Percentiles rank a stretch among this genome's conserved stretches.
Evolutionary conservation across 192 early-diverging fungal genomes (phyloP).

Genomic region (Entomortierella beljakovae): DNA sequence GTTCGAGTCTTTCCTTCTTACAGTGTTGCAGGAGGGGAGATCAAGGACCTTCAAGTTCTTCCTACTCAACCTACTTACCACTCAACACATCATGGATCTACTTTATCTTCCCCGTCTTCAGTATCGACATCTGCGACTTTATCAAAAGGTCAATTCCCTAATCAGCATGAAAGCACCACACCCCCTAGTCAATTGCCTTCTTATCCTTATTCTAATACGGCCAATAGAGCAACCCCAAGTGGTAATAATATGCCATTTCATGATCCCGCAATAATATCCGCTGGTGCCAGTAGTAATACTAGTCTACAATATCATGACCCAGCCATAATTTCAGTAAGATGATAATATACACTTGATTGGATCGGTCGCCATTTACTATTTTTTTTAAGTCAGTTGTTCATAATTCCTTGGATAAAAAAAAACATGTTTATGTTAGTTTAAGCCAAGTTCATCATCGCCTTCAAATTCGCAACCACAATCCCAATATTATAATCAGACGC

Average conservation of each 20-base stretch:
- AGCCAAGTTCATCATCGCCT: conserved; percentile 13
- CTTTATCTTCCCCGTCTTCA: conserved; percentile 14
- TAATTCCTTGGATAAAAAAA: background rate
- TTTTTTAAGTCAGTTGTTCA: too few relatives aligned
- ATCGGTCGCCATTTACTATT: background rate
- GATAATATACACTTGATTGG: background rate
- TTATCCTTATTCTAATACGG: conserved; percentile 26
- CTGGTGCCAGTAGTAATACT: conserved; percentile 26
- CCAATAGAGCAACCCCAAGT: background rate
- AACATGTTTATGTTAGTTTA: conserved; percentile 27
- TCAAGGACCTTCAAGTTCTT: conserved; percentile 72
- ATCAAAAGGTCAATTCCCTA: background rate
- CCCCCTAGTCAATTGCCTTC: conserved; percentile 34
- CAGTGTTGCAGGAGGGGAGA: conserved; percentile 70
- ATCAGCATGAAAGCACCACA: conserved; percentile 27
- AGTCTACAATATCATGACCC: conserved; percentile 62
- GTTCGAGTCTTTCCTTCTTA: conserved; percentile 55
- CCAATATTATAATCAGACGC: background rate
- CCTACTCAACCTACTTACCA: conserved; percentile 38
- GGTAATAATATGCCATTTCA: conserved; percentile 40
- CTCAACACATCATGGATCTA: background rate
- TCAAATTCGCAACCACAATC: background rate
- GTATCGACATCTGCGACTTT: conserved; percentile 33
- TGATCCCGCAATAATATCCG: conserved; percentile 72
- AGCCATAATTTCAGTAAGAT: conserved; percentile 70